Conservation (phyloP, 176 grass and related monocot genomes). For the Phoenix roebelenii region DNA sequence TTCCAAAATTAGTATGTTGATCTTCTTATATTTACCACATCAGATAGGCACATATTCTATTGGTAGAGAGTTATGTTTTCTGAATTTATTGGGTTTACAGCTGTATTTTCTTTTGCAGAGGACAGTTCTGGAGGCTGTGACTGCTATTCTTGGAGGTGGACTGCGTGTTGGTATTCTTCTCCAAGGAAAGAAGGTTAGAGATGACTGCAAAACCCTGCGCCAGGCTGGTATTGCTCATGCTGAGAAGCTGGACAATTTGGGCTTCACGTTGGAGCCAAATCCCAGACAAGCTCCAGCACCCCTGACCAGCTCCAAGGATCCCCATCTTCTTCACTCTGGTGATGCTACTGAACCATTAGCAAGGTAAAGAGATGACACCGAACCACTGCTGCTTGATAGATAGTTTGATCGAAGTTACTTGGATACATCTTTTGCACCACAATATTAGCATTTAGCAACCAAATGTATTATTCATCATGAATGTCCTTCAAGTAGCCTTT, state of each 20-base stretch:
- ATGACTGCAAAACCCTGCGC: slow-evolving; percentile 65
- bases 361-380: slow-evolving; percentile 33
- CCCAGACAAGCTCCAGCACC: slow-evolving; percentile 29
- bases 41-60: too few species aligned
- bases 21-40: too few species aligned
- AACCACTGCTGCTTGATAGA: too few species aligned
- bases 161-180: slow-evolving; percentile 64
- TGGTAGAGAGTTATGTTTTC: too few species aligned
- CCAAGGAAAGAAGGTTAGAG: slow-evolving; percentile 85
- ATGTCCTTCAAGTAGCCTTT: too few species aligned
- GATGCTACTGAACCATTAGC: slow-evolving; percentile 61
- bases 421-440: too few species aligned
- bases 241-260: slow-evolving; percentile 48
- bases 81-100: neutral
- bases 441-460: too few species aligned
- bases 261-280: slow-evolving; percentile 80
- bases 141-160: slow-evolving; percentile 71
- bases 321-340: slow-evolving; percentile 39
- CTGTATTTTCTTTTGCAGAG: slow-evolving; percentile 39
- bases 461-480: too few species aligned
- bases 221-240: slow-evolving; percentile 56
- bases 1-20: too few species aligned
- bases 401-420: too few species aligned
- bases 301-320: slow-evolving; percentile 35
- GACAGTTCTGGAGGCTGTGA: slow-evolving; percentile 84